Base-by-base conservation (phyloP, 306 rosid genomes). In the Cicer yamashitae region DNA sequence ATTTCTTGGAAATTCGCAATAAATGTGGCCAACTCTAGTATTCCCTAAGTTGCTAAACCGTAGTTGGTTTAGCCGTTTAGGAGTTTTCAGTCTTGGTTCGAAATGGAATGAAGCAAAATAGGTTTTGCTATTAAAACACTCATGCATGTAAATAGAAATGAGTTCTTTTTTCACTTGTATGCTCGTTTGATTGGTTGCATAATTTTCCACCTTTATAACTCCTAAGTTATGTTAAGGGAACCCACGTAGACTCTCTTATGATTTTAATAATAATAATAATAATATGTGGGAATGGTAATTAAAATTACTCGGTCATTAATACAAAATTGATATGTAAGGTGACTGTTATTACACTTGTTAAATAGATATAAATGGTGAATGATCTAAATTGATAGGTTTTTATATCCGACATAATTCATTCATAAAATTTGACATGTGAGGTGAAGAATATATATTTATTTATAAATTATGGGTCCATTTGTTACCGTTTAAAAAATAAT, bases 1-100 rank as follows among this genome's bases (percentile, higher is more conserved):
- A 89, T 52, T 85, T 86, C 84, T 85, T 79, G 93, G 85, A 74
- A 72, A 79, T 82, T 50, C 46, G 52, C 57, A 79, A 69, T 58
- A 61, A 77, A 75, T 6, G 51, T 64, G 57, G 38, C 45, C 77
- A 68, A 17, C 77, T 48, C 71, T 77, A 81, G 40, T 53, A 25
- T 68, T 71, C 82, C 54, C 70, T 17, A 77, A 84, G 11, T 57
- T 74, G 13, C 76, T 9, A 10, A 82, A 71, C 67, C 71, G 0
- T 48, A 64, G 53, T 57, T 64, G 64, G 79, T 60, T 70, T 44
- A 37, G 60, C 74, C 73, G 57, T 58, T 70, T 44, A 37, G 60
- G 77, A 76, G 57, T 58, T 70, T 56, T 44, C 65, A 34, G 76
- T 76, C 69, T 71, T 83, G 10, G 39, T 51, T 52, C 11, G 4